These are phyloP conservation scores for Brassica hybrid DNA, from an alignment of 441 rosid species.

Conservation along the genomic window DNA sequence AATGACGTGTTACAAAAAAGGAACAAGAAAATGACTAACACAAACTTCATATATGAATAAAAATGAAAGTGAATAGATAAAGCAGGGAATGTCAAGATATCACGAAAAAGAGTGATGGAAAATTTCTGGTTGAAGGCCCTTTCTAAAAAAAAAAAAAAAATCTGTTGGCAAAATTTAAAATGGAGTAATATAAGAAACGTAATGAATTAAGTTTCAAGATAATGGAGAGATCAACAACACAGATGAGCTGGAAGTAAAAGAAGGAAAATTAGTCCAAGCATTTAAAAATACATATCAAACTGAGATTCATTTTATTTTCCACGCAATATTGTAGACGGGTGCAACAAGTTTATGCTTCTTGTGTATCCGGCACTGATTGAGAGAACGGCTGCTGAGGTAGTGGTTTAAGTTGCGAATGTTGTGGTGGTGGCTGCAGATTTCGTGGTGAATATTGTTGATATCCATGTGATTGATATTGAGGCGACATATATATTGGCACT, in stretches of 20 bases:
- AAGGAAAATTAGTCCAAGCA: background rate
- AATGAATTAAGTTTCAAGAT: background rate
- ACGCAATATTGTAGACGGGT: background rate
- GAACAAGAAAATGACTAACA: too few species aligned
- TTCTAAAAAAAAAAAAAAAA: too few species aligned
- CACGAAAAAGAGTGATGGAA: background rate
- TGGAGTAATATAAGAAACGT: background rate
- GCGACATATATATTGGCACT: slow-evolving; percentile 37
- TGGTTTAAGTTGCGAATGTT: slow-evolving; percentile 24
- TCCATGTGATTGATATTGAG: slow-evolving; percentile 35
- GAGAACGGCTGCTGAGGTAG: slow-evolving; percentile 15
- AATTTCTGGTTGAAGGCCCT: background rate
- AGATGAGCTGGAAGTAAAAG: background rate
- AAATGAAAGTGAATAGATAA: background rate
- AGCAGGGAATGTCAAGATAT: slow-evolving; percentile 2
- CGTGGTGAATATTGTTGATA: slow-evolving; percentile 35
- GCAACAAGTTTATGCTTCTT: slow-evolving; percentile 17
- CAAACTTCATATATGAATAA: background rate
- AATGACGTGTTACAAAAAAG: too few species aligned
- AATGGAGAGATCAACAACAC: background rate
- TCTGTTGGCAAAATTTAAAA: background rate
- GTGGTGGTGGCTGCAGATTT: background rate
- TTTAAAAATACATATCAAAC: slow-evolving; percentile 4
- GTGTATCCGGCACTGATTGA: slow-evolving; percentile 24
- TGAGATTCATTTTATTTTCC: background rate